These are phyloP conservation scores for Moniliophthora roreri DNA, from an alignment of 1,284 basidiomycete genomes.

Conservation along the genomic window DNA sequence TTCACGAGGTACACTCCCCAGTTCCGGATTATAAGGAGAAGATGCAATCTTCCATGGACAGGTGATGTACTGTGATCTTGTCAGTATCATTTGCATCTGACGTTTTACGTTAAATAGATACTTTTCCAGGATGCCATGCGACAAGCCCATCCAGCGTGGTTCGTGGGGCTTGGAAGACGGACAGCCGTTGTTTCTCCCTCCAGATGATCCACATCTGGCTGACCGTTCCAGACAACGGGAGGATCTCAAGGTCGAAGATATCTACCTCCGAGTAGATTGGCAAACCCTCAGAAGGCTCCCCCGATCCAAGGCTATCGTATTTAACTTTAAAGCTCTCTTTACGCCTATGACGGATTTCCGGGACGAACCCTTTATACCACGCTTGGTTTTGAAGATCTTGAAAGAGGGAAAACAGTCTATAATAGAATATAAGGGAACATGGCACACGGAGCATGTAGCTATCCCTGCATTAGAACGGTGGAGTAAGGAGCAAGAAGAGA, in stretches of 20 bases:
- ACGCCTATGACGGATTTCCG: conserved; percentile 43
- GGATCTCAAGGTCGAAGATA: conserved; percentile 35
- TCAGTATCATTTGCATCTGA: background rate
- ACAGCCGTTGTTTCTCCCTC: conserved; percentile 43
- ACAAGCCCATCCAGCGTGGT: conserved; percentile 50
- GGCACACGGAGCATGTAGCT: conserved; percentile 39
- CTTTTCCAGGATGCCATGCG: conserved; percentile 43
- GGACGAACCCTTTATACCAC: conserved; percentile 46
- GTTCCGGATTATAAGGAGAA: conserved; percentile 51
- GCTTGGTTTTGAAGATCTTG: conserved; percentile 39
- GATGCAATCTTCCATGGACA: conserved; percentile 47
- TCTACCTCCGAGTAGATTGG: conserved; percentile 52
- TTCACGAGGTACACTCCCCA: conserved; percentile 44
- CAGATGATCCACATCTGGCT: conserved; percentile 33
- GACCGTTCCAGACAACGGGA: conserved; percentile 31
- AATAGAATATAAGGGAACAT: conserved; percentile 42
- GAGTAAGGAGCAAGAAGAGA: conserved; percentile 46
- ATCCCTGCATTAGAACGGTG: conserved; percentile 44
- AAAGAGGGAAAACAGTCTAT: conserved; percentile 36
- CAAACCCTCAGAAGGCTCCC: conserved; percentile 52
- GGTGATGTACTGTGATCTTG: too few relatives aligned
- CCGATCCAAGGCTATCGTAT: conserved; percentile 42
- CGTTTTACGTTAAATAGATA: conserved; percentile 29
- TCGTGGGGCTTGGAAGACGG: conserved; percentile 51
- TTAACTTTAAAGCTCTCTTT: conserved; percentile 54